Evolutionary conservation across 2,329 filamentous ascomycete genomes (phyloP).

Genomic region (Calonectria montana): DNA sequence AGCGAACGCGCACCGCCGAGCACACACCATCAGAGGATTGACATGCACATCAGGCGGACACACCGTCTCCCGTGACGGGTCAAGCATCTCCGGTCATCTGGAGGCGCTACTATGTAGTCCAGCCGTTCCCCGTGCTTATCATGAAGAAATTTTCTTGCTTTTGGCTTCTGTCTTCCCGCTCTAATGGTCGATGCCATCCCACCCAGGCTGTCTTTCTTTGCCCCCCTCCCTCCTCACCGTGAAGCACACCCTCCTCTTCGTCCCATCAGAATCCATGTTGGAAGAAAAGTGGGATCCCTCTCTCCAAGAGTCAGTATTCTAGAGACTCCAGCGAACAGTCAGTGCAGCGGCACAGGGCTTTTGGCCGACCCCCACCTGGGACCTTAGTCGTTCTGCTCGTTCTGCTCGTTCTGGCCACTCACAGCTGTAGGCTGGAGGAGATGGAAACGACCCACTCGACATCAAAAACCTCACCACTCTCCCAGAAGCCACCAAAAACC

Average conservation of each 20-base stretch:
- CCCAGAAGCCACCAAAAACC: constrained; percentile 14
- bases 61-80: not conserved
- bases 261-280: constrained; percentile 1
- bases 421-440: constrained; percentile 10
- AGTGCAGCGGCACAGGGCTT: constrained; percentile 20
- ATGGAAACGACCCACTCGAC: constrained; percentile 14
- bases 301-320: constrained; percentile 16
- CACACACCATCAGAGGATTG: not conserved
- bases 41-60: constrained; percentile 7
- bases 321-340: constrained; percentile 22
- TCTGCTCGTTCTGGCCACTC: constrained; percentile 7
- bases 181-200: not conserved
- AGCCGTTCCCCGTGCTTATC: not conserved
- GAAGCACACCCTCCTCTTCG: not conserved
- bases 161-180: not conserved
- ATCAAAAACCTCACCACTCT: constrained; percentile 23
- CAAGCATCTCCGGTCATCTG: not conserved
- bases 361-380: constrained; percentile 10
- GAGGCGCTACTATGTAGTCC: not conserved
- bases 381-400: not conserved
- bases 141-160: not conserved
- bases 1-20: not conserved
- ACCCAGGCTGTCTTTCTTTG: not conserved
- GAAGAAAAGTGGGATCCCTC: constrained; percentile 8
- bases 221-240: not conserved